Evolutionary conservation across 805 yeast species (phyloP).

Genomic region (Saccharomyces kudriavzevii): DNA sequence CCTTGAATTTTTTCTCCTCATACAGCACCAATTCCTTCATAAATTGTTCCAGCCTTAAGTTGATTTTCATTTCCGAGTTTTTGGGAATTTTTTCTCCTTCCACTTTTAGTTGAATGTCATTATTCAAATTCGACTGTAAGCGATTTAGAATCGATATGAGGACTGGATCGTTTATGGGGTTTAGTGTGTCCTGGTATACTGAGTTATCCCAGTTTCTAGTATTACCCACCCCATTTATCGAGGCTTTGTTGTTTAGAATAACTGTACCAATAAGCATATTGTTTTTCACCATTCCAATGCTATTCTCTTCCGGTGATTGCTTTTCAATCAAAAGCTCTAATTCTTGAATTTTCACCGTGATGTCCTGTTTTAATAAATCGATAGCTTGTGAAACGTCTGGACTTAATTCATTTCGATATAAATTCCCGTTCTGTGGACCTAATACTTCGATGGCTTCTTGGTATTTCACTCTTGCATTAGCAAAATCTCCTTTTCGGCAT

Average conservation of each 20-base stretch:
- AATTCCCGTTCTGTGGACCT: neutral
- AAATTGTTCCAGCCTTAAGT: conserved; percentile 17
- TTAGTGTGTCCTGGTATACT: conserved; percentile 2
- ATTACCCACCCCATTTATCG: conserved; percentile 8
- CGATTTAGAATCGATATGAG: conserved; percentile 13
- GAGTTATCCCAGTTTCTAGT: conserved; percentile 10
- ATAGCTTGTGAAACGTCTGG: conserved; percentile 18
- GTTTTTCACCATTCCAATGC: neutral
- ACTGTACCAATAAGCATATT: neutral
- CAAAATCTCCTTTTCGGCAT: conserved; percentile 35
- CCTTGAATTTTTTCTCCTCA: conserved; percentile 30
- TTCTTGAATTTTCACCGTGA: conserved; percentile 28
- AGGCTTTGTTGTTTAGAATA: conserved; percentile 8
- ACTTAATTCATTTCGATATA: neutral
- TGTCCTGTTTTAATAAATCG: conserved; percentile 25
- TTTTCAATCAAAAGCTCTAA: conserved; percentile 22
- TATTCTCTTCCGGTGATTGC: conserved; percentile 1
- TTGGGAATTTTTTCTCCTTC: neutral
- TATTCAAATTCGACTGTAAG: conserved; percentile 13
- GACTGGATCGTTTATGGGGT: conserved; percentile 12
- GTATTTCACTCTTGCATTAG: conserved; percentile 36
- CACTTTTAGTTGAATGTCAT: conserved; percentile 1
- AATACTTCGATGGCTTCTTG: conserved; percentile 4
- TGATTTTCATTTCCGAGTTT: neutral
- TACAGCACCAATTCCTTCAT: conserved; percentile 33